Percentiles rank a stretch among this genome's conserved stretches.
phyloP scores from a whole-genome alignment of 192 early-diverging fungal species.

The Anaeromyces robustus region DNA sequence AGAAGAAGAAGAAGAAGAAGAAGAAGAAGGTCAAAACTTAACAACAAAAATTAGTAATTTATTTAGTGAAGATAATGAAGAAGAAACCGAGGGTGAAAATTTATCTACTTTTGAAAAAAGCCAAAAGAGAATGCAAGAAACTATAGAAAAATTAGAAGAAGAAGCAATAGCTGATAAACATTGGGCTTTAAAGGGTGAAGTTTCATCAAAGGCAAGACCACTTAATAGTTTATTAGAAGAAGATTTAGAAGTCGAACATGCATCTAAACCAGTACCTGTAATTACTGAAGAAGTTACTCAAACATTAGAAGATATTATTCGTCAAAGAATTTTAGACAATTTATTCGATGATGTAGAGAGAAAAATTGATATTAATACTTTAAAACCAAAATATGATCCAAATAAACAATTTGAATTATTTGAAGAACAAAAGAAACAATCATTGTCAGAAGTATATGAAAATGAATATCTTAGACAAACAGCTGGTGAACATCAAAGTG shows the following conservation, averaged over 20 bases:
- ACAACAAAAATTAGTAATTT: constrained; percentile 24
- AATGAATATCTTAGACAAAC: constrained; percentile 62
- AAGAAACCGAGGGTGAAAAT: not conserved
- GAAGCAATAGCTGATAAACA: constrained; percentile 69
- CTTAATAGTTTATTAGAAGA: constrained; percentile 87
- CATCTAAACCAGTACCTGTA: constrained; percentile 82
- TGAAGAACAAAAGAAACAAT: constrained; percentile 73
- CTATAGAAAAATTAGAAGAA: constrained; percentile 70
- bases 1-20: constrained; percentile 17
- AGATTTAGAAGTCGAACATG: constrained; percentile 79
- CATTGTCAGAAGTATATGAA: constrained; percentile 84
- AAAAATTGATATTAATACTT: constrained; percentile 20
- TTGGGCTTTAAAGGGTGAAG: constrained; percentile 87
- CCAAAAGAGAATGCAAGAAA: constrained; percentile 45
- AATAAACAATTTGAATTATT: constrained; percentile 58
- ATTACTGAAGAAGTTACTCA: constrained; percentile 80
- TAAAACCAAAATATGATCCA: constrained; percentile 22
- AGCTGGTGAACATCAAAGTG: constrained; percentile 23
- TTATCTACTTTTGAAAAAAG: constrained; percentile 68
- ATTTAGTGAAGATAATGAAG: constrained; percentile 25
- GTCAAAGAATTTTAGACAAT: constrained; percentile 71
- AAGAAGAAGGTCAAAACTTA: constrained; percentile 15
- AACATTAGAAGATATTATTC: constrained; percentile 85
- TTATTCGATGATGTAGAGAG: constrained; percentile 90
- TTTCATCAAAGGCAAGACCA: constrained; percentile 59